Evolutionary conservation across 2,329 filamentous ascomycete species (phyloP).

Genomic region (Chaetomium sp.): DNA sequence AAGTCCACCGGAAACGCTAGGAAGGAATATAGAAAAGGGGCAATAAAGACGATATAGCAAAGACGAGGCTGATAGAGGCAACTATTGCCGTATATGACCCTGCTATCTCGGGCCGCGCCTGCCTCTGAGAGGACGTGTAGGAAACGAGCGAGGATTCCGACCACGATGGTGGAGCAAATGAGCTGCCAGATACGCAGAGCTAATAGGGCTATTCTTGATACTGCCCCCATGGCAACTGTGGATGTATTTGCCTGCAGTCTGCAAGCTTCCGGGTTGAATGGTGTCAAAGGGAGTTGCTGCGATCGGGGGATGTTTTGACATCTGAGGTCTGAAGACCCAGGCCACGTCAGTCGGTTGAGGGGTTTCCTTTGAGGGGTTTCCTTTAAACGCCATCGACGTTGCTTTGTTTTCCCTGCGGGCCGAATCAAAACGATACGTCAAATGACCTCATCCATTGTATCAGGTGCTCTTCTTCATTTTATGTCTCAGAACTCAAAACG

Average conservation of each 20-base stretch:
- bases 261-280: neutral
- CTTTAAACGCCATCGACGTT: neutral
- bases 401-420: slow-evolving; percentile 7
- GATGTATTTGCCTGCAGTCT: neutral
- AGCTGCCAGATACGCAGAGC: slow-evolving; percentile 29
- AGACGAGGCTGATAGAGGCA: slow-evolving; percentile 29
- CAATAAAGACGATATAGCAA: slow-evolving; percentile 26
- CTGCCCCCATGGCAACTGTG: slow-evolving; percentile 23
- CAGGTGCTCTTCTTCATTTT: slow-evolving; percentile 2
- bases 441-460: slow-evolving; percentile 1
- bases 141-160: slow-evolving; percentile 29
- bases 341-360: neutral
- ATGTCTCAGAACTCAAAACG: neutral
- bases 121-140: slow-evolving; percentile 20
- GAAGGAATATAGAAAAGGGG: slow-evolving; percentile 29
- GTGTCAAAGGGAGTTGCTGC: neutral
- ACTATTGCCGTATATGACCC: slow-evolving; percentile 28
- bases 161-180: slow-evolving; percentile 28
- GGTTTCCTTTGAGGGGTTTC: neutral
- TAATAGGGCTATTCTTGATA: slow-evolving; percentile 15
- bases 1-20: slow-evolving; percentile 29
- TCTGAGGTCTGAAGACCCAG: neutral
- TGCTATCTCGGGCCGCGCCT: slow-evolving; percentile 18
- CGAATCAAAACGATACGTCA: neutral
- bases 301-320: neutral